These are phyloP conservation scores for Panicum hallii DNA, from an alignment of 202 grass and related monocot species.

Conservation along the genomic window DNA sequence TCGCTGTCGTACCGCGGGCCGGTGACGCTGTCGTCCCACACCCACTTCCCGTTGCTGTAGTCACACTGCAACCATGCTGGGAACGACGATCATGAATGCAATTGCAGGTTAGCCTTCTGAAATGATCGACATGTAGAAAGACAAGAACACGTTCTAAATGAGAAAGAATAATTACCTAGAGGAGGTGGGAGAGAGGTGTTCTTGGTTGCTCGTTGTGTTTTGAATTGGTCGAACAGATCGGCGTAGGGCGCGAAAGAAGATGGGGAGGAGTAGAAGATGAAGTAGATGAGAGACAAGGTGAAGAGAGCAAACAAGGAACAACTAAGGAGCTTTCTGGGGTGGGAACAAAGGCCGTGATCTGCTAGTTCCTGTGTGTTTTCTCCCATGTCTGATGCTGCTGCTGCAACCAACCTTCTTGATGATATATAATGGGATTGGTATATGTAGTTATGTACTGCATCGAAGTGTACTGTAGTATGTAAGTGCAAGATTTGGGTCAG, in stretches of 20 bases:
- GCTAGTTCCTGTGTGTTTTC: background rate
- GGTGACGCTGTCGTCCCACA: constrained; percentile 32
- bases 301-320: constrained; percentile 17
- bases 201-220: constrained; percentile 1
- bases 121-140: background rate
- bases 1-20: constrained; percentile 46
- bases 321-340: background rate
- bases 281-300: constrained; percentile 4
- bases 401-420: background rate
- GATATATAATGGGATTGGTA: background rate
- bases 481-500: background rate
- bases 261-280: constrained; percentile 19
- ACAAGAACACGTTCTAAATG: background rate
- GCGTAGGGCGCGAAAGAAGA: constrained; percentile 3
- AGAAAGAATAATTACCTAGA: constrained; percentile 21
- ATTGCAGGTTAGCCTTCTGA: background rate
- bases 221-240: constrained; percentile 6
- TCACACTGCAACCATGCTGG: constrained; percentile 35
- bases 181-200: background rate
- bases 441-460: no score
- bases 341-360: constrained; percentile 12
- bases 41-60: constrained; percentile 54
- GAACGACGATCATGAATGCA: constrained; percentile 4
- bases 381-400: background rate
- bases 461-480: no score